phyloP scores from a whole-genome alignment of 441 rosid species.

The Bruguiera hainesii region DNA sequence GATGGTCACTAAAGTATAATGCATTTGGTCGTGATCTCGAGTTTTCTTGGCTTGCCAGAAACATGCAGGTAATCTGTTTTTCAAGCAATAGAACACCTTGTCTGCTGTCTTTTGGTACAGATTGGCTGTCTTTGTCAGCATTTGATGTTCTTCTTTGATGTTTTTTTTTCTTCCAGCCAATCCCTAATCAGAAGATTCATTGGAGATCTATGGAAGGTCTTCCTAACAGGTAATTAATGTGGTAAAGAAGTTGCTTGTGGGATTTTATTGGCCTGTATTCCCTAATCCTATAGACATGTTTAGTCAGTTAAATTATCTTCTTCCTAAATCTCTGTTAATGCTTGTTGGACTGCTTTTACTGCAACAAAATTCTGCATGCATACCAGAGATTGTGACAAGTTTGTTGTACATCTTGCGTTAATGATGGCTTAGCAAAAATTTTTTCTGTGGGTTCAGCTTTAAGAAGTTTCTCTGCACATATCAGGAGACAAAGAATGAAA shows the following conservation, averaged over 20 bases:
- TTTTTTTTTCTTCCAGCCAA: constrained; percentile 52
- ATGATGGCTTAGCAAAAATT: background rate
- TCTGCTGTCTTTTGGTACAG: background rate
- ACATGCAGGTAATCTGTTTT: constrained; percentile 55
- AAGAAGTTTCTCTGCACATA: background rate
- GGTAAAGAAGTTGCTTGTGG: background rate
- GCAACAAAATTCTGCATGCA: too few relatives aligned
- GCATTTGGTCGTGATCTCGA: constrained; percentile 81
- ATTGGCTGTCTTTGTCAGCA: background rate
- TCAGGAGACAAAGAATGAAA: background rate
- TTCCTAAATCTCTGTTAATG: too few relatives aligned
- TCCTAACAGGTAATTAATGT: constrained; percentile 57
- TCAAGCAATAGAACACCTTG: background rate
- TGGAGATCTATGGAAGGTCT: constrained; percentile 97
- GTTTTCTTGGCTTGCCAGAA: constrained; percentile 89
- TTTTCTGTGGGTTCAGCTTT: background rate
- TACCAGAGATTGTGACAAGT: too few relatives aligned
- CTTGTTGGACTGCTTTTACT: too few relatives aligned
- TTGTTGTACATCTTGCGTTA: too few relatives aligned
- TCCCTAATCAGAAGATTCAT: constrained; percentile 83
- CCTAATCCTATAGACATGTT: too few relatives aligned
- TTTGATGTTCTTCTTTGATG: constrained; percentile 5
- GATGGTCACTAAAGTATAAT: constrained; percentile 72
- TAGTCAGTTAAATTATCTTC: too few relatives aligned
- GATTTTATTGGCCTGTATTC: background rate